Base-by-base conservation (phyloP, 345 rosid species). In the Dipteronia dyeriana region DNA sequence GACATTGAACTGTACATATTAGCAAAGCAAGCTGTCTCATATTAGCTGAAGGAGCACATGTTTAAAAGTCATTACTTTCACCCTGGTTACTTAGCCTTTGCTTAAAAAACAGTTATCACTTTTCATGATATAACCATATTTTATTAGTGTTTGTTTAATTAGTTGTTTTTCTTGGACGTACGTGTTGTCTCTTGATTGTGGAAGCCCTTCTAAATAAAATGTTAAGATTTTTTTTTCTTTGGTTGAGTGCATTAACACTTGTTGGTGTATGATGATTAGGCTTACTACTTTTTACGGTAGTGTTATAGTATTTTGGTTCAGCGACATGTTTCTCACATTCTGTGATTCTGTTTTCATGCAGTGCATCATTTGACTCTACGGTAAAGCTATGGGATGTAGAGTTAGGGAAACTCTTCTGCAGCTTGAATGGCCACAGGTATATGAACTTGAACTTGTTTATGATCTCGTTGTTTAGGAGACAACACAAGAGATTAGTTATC, bases 301-400 rank as follows among this genome's bases (percentile, higher is more conserved):
- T 13, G 1, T 13, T 14, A 6, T 11, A 47, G 0, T 54, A 45
- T 41, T 43, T 3, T 45, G 4, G 0, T 62, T 45, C 0, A 14
- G 17, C 63, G 45, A 17, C 49, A 29, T 64, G 4, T 64, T 38
- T 60, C 59, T 73, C 17, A 75, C 25, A 29, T 66, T 79, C 9
- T 77, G 1, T 65, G 29, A 13, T 56, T 70, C 20, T 56, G 61
- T 64, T 76, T 83, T 43, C 60, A 45, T 73, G 64, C 88, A 97
- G 98, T 88, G 99, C 99, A 75, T 97, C 99, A 74, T 97, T 97
- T 77, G 99, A 97, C 87, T 94, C 97, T 23, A 86, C 99, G 0
- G 98, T 97, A 72, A 97, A 97, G 86, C 86, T 94, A 80, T 97
- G 98, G 99, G 99, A 97, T 81, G 97, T 92, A 75, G 98, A 97